Base-by-base conservation (phyloP, 495 filamentous ascomycete genomes). In the Margaritispora aquatica region DNA sequence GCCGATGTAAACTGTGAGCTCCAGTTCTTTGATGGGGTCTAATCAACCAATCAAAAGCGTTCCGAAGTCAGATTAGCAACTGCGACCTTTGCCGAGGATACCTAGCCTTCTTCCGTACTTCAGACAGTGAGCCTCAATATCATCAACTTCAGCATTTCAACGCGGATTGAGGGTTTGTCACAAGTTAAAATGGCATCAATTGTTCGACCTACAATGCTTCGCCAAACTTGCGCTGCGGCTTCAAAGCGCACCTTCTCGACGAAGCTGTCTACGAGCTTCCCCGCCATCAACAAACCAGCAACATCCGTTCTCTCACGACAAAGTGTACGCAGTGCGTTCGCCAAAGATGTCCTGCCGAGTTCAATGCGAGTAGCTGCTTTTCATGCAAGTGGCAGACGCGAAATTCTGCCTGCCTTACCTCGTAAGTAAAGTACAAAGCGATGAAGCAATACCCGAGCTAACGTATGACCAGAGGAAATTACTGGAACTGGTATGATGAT, bases 401-500 rank as follows among this genome's bases (percentile, higher is more conserved):
- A 74, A 66, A 84, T 92, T 69, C 80, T 92, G 58, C 85, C 87
- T 63, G 79, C 84, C 57, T 72, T 79, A 65, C 84, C 84, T 71
- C 86, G 86, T 89, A 75, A 73, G 86, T 78, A 4, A 9, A 19
- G 44, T 24, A n/a, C 60, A 20, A 59, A 63, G 23, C 26, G 64
- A 57, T 55, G 64, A 68, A 70, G 38, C 36, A 54, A 56, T 58
- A 26, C 63, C 64, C n/a, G 61, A 51, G 65, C 75, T 78, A 69
- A 75, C 54, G 46, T 59, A 36, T 54, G 27, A 58, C 22, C 70
- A 95, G 90, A 95, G 79, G 69, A 71, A 41, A 81, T 95, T 58
- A 71, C 90, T 46, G 90, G 90, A 80, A 87, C 87, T 64, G 82
- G 90, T 95, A 88, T 69, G 77, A 76, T 54, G 26, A 31, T 49